Evolutionary conservation across 2,329 filamentous ascomycete genomes (phyloP), one percentile per base, ranked within the genome.

Genomic region (Colletotrichum sp.): DNA sequence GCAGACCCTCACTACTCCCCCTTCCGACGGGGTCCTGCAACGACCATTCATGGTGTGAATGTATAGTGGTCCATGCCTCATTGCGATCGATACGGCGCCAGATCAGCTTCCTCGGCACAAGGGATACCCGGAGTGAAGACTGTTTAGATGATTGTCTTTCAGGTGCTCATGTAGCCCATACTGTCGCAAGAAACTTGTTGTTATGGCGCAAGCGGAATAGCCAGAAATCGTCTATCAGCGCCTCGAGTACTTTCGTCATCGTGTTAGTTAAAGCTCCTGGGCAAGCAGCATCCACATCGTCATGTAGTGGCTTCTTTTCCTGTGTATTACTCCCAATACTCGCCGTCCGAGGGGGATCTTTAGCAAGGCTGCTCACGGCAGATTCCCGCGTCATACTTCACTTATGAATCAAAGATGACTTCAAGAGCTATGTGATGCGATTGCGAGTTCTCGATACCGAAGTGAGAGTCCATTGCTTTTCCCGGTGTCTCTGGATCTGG

Each of bases 341-440:
- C 28, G 28, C 28, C 28, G 8, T 8, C 28, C 28, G 28, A 28
- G 28, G 28, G 28, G 28, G 28, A 28, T 28, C 28, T 28, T 28
- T 28, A 28, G 28, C 28, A 28, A 28, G 28, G 28, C 28, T 28
- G 1, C 39, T 44, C 39, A 44, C 18, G 39, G 16, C 18, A 44
- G 0, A 44, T 3, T n/a, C 39, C 1, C 39, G 0, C 1, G 0
- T 44, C 44, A 49, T 49, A 4, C 10, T 1, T 21, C 5, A 21
- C 3, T 21, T 49, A 0, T 1, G 1, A 49, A 4, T 49, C 44
- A 21, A 5, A 49, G 10, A 49, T 49, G 44, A 2, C n/a, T 21
- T 21, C n/a, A 49, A 21, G 44, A 5, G 1, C 9, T 30, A 5
- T 18, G 36, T 4, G 36, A n/a, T n/a, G 39, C 8, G 39, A 5